A percentile compares a stretch with the other conserved stretches of the same genome.
These are phyloP conservation scores for Populus trichocarpa DNA, from an alignment of 441 rosid species.

Conservation along the genomic window DNA sequence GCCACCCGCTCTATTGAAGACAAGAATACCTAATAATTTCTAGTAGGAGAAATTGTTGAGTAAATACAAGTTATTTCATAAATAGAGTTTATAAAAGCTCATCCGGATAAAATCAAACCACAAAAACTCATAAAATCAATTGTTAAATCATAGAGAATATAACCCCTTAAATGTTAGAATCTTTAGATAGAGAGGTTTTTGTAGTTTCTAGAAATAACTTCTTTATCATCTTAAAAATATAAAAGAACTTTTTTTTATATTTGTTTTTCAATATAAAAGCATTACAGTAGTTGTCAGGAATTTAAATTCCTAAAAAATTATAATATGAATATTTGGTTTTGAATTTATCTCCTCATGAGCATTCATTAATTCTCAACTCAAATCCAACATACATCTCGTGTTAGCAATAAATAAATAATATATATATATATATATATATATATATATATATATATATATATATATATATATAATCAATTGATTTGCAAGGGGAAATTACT, in stretches of 20 bases:
- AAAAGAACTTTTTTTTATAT: too few species aligned
- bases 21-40: neutral
- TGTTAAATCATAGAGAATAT: neutral
- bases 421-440: too few species aligned
- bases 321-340: neutral
- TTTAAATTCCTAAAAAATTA: too few species aligned
- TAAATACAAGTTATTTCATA: neutral
- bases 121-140: neutral
- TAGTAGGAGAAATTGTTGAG: neutral
- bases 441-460: too few species aligned
- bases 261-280: too few species aligned
- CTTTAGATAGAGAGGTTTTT: neutral
- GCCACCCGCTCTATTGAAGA: neutral
- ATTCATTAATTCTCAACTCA: neutral
- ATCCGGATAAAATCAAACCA: neutral
- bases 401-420: too few species aligned
- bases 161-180: neutral
- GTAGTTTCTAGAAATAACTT: neutral
- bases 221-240: neutral
- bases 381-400: too few species aligned
- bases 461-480: too few species aligned
- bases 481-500: neutral
- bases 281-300: too few species aligned
- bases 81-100: neutral
- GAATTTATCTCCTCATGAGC: neutral